Evolutionary conservation across 176 grass and related monocot species (phyloP), one percentile per base, ranked within the genome.

Genomic region (Miscanthus lutarioriparius): DNA sequence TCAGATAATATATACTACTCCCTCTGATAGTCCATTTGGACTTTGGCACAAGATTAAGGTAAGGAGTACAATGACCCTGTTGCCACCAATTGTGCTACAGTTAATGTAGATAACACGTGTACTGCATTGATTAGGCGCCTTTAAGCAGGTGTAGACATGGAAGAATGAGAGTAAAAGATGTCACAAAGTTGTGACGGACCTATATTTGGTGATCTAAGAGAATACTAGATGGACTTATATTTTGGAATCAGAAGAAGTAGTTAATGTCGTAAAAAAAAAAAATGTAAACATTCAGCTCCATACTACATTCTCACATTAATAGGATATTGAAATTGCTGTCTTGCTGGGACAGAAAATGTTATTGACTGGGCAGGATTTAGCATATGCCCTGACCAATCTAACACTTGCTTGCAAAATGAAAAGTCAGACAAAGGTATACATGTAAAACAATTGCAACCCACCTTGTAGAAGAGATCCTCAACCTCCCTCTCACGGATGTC

Each of bases 391-490:
- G 49, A 82, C 10, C 8, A 37, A 39, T 49, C 13, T 72, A 10
- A 17, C 2, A n/a, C 44, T 68, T 77, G n/a, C 19, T 41, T 85
- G 16, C 19, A 20, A 67, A 32, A 76, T 27, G 9, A 33, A 7
- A 85, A 78, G 16, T 44, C 64, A 10, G 22, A 54, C 7, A 59
- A 70, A 33, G 25, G 22, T 51, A 20, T 77, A 59, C 16, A 43
- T 35, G 35, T n/a, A 45, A 43, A 69, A 27, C 10, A 78, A 13
- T 70, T 67, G 54, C 13, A 61, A 53, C 79, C n/a, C 67, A 95
- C 95, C 92, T 98, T 98, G 89, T 85, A 90, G 78, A 95, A 98
- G 56, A 98, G 80, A 93, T 98, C 95, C 80, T 98, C 95, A 62
- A 98, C 92, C 87, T 95, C 95, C 79, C 85, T 95, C 83, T 98